Evolutionary conservation across 495 filamentous ascomycete species (phyloP), one percentile per base, ranked within the genome.

Genomic region (Lasiosphaeris hirsuta): DNA sequence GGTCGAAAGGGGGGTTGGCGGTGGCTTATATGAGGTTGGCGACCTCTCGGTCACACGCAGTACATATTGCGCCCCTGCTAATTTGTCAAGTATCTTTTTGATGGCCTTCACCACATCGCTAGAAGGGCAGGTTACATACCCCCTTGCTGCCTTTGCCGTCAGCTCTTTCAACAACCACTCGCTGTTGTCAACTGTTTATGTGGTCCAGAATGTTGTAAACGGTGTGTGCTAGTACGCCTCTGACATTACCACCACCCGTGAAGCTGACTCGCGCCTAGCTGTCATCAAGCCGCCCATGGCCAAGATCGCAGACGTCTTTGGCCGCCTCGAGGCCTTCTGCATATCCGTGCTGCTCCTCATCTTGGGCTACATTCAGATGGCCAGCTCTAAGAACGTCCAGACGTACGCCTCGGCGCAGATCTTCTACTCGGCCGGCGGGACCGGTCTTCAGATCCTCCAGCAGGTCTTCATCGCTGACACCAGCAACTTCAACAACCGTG

Each of bases 401-500:
- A 68, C 69, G 0, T 74, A 73, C 43, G 68, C 71, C 9, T 79
- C 73, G n/a, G 77, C 78, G 11, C 76, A 76, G 59, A 69, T 80
- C 40, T 67, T 81, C 55, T 79, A 78, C 65, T 69, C 72, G 51
- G 69, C 72, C 46, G 73, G 73, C 14, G 69, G 64, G 41, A 80
- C 81, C 5, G 81, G 79, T 1, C 72, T 86, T 33, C 81, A 81
- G 56, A 74, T 84, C 50, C 76, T 82, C 38, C 75, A 85, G 58
- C 76, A 82, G 46, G 74, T 86, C 52, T 85, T 87, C 72, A 80
- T 85, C 18, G 84, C 85, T 41, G 85, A 88, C 70, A 84, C 81
- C 2, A 83, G 83, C n/a, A 74, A 70, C n/a, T 69, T 88, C 63
- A 69, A 78, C 7, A 84, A 87, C 69, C 79, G 85, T 56, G 83